These are phyloP conservation scores for Suillus luteus DNA, from an alignment of 768 basidiomycete species.

Conservation along the genomic window DNA sequence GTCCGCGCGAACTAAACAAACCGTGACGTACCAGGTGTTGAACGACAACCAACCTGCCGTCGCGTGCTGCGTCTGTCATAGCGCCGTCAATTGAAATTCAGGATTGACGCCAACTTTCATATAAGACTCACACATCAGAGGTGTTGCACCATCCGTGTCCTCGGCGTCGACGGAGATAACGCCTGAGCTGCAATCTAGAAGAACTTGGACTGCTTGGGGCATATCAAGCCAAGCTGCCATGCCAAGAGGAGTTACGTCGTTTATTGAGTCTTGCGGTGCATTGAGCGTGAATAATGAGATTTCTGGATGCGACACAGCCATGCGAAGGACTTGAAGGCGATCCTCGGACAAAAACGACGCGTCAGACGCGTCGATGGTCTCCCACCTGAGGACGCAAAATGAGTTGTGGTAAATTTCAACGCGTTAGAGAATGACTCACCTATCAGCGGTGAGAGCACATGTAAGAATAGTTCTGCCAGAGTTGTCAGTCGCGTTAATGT, in stretches of 20 bases:
- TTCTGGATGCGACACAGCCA: slow-evolving; percentile 54
- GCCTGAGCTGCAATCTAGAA: slow-evolving; percentile 65
- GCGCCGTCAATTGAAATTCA: slow-evolving; percentile 12
- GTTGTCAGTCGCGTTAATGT: slow-evolving; percentile 66
- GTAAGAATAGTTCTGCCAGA: slow-evolving; percentile 65
- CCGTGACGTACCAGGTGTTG: slow-evolving; percentile 54
- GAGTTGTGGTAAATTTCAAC: slow-evolving; percentile 13
- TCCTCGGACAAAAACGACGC: slow-evolving; percentile 62
- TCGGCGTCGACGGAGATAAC: slow-evolving; percentile 71
- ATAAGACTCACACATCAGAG: slow-evolving; percentile 74
- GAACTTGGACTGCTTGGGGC: slow-evolving; percentile 55
- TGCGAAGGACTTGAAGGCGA: slow-evolving; percentile 59
- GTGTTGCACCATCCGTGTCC: slow-evolving; percentile 75
- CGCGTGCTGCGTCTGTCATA: slow-evolving; percentile 72
- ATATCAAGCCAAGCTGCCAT: slow-evolving; percentile 80
- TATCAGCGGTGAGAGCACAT: slow-evolving; percentile 71
- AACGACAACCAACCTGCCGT: slow-evolving; percentile 69
- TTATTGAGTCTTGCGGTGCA: slow-evolving; percentile 67
- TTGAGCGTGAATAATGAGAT: slow-evolving; percentile 73
- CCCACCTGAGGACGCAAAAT: slow-evolving; percentile 51
- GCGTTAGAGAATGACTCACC: slow-evolving; percentile 43
- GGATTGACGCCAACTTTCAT: slow-evolving; percentile 2
- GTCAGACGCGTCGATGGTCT: slow-evolving; percentile 67
- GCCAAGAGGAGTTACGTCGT: slow-evolving; percentile 75
- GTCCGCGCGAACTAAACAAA: slow-evolving; percentile 14